Conservation (phyloP, 2,329 filamentous ascomycete genomes). For the Cercospora citrullina region DNA sequence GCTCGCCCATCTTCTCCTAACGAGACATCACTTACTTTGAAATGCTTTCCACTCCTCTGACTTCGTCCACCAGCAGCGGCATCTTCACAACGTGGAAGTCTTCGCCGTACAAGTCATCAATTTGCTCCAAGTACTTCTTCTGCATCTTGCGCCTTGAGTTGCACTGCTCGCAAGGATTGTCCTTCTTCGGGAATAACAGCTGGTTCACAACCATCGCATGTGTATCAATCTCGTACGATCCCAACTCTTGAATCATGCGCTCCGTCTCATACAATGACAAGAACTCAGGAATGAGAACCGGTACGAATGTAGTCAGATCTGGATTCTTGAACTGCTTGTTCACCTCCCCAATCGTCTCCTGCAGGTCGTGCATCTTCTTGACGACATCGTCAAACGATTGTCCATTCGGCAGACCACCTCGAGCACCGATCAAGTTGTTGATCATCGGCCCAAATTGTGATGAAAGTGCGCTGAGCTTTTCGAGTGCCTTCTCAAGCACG, state of each 20-base stretch:
- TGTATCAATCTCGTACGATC: conserved; percentile 90
- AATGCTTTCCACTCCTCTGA: conserved; percentile 89
- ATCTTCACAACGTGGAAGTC: conserved; percentile 99
- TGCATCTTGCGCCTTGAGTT: conserved; percentile 96
- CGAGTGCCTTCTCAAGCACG: conserved; percentile 96
- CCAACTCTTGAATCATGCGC: conserved; percentile 98
- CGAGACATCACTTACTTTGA: conserved; percentile 58
- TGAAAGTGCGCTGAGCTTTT: conserved; percentile 91
- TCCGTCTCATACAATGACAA: conserved; percentile 96
- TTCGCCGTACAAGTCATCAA: conserved; percentile 91
- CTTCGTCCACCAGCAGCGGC: conserved; percentile 93
- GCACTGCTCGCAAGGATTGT: conserved; percentile 89
- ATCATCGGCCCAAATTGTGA: conserved; percentile 94
- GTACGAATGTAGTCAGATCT: conserved; percentile 93
- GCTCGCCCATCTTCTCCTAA: neutral
- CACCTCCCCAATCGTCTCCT: conserved; percentile 90
- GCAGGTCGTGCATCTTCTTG: conserved; percentile 88
- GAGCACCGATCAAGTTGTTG: conserved; percentile 82
- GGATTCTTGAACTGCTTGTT: conserved; percentile 98
- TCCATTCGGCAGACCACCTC: conserved; percentile 81
- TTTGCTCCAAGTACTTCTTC: conserved; percentile 98
- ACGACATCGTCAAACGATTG: conserved; percentile 90
- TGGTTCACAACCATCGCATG: conserved; percentile 98
- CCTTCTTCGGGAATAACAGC: conserved; percentile 84
- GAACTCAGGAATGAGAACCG: conserved; percentile 98